phyloP scores from a whole-genome alignment of 768 basidiomycete species.

The Leccinum obscurum region DNA sequence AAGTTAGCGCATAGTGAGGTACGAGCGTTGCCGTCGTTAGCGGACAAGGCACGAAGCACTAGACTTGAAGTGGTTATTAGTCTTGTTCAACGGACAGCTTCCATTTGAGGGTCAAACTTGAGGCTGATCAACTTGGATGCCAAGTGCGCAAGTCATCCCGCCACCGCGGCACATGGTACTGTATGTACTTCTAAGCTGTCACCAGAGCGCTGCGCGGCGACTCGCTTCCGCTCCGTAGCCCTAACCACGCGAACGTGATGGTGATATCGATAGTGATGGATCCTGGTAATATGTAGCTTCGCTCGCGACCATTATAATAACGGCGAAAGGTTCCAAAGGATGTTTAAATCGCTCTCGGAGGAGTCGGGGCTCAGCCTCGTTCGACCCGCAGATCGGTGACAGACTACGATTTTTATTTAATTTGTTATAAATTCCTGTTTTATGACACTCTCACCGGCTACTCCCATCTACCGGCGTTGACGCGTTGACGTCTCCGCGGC shows the following conservation, averaged over 20 bases:
- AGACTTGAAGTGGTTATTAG: background rate
- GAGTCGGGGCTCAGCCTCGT: background rate
- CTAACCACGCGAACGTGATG: background rate
- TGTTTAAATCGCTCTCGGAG: background rate
- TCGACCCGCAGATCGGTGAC: background rate
- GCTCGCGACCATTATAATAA: background rate
- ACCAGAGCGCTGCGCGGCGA: background rate
- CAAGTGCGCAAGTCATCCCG: background rate
- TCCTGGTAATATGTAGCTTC: background rate
- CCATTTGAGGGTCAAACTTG: background rate
- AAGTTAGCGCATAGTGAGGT: background rate
- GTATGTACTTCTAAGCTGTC: background rate
- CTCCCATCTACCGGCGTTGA: background rate
- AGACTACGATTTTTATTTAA: background rate
- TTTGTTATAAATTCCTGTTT: background rate
- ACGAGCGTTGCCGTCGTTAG: background rate
- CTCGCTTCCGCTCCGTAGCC: background rate
- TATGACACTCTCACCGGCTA: background rate
- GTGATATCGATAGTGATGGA: background rate
- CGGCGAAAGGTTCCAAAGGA: background rate
- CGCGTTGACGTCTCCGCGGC: slow-evolving; percentile 1
- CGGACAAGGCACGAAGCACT: background rate
- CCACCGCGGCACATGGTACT: background rate
- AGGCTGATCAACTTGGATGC: background rate
- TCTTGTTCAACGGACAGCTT: background rate